phyloP scores from a whole-genome alignment of 768 basidiomycete species.

The Naganishia randhawae region DNA sequence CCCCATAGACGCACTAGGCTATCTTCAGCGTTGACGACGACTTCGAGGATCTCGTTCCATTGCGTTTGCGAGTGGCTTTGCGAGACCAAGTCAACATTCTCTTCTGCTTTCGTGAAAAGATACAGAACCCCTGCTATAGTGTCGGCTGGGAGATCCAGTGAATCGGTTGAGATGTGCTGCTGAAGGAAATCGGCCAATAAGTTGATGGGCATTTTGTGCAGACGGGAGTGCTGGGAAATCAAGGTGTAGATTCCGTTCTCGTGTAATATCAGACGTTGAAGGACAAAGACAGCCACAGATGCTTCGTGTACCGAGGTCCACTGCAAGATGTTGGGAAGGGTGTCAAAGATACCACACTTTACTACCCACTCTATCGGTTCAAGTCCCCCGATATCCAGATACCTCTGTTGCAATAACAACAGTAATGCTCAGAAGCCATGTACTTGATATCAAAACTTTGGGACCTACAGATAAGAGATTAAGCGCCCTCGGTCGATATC shows the following conservation, averaged over 20 bases:
- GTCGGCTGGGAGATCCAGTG: constrained; percentile 1
- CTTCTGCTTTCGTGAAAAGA: constrained; percentile 11
- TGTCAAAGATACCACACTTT: constrained; percentile 25
- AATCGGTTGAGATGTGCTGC: neutral
- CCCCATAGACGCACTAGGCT: constrained; percentile 18
- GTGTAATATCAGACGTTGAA: constrained; percentile 20
- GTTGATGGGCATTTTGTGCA: constrained; percentile 2
- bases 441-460: neutral
- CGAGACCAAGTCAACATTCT: neutral
- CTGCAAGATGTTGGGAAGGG: constrained; percentile 10
- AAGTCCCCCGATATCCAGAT: constrained; percentile 27
- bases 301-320: constrained; percentile 16
- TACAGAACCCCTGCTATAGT: constrained; percentile 22
- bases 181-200: neutral
- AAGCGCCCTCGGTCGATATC: constrained; percentile 21
- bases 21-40: neutral
- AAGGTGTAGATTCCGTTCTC: constrained; percentile 9
- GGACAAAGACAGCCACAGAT: constrained; percentile 18
- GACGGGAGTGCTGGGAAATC: neutral
- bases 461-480: constrained; percentile 24
- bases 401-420: constrained; percentile 1
- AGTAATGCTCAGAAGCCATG: neutral
- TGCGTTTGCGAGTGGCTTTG: neutral
- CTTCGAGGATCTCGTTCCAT: neutral
- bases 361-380: constrained; percentile 21